A percentile compares a stretch with the other conserved stretches of the same genome.
Conservation (phyloP, 225 moss, liverwort and hornwort genomes). For the Rhytidiadelphus loreus region DNA sequence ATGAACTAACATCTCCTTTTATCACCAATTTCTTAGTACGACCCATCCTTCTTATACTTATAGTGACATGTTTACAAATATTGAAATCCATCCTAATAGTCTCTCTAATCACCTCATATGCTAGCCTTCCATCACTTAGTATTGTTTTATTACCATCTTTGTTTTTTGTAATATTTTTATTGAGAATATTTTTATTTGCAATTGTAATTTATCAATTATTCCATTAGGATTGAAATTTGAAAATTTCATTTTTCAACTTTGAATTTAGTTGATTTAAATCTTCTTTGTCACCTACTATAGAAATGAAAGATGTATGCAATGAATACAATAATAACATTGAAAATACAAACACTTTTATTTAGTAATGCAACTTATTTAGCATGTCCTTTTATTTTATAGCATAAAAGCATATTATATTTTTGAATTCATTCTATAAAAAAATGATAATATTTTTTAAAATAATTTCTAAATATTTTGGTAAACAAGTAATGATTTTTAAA, state of each 20-base stretch:
- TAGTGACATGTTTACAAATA: slow-evolving; percentile 3
- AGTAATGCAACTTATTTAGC: too few species aligned
- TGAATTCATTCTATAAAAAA: background rate
- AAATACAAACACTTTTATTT: background rate
- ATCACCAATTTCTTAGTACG: background rate
- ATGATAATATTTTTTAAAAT: background rate
- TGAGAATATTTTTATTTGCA: background rate
- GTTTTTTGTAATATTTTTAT: background rate
- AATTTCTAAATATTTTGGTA: background rate
- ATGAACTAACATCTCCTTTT: background rate
- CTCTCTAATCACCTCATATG: background rate
- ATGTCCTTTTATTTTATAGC: background rate
- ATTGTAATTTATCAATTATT: background rate
- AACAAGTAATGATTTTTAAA: rapidly evolving
- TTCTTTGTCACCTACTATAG: background rate
- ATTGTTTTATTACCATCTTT: background rate
- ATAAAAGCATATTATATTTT: background rate
- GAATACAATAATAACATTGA: background rate
- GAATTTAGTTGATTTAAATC: too few species aligned
- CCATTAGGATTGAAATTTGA: background rate
- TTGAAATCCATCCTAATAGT: background rate
- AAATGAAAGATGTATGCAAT: too few species aligned
- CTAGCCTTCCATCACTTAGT: background rate
- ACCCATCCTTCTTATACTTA: slow-evolving; percentile 8
- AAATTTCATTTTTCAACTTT: background rate